Percentiles rank a stretch among this genome's conserved stretches.
Evolutionary conservation across 2,329 filamentous ascomycete species (phyloP).

Genomic region (Coniochaeta sp.): DNA sequence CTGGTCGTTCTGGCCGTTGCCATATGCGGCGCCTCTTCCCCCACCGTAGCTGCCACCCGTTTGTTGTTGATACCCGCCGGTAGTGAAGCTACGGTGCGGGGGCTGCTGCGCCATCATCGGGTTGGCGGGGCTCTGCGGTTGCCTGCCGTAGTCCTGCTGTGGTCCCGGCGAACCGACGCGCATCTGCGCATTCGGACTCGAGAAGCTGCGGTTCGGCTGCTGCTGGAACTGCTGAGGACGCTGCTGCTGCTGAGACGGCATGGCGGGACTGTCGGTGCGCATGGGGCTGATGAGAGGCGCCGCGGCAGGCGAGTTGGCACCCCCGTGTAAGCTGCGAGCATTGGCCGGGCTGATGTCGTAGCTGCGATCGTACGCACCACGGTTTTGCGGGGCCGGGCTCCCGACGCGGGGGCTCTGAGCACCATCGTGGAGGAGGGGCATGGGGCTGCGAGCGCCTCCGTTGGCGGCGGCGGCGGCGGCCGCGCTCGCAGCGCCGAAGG

Average conservation of each 20-base stretch:
- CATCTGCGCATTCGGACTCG: conserved; percentile 18
- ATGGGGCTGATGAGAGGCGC: conserved; percentile 8
- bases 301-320: not conserved
- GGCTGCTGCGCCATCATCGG: conserved; percentile 14
- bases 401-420: conserved; percentile 14
- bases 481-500: conserved; percentile 11
- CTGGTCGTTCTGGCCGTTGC: conserved; percentile 4
- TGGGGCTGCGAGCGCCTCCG: conserved; percentile 15
- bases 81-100: conserved; percentile 16
- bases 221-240: conserved; percentile 12
- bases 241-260: conserved; percentile 7
- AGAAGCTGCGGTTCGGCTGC: conserved; percentile 18
- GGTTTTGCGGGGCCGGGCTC: conserved; percentile 9
- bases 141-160: conserved; percentile 11
- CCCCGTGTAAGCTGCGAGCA: not conserved
- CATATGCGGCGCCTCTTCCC: not conserved
- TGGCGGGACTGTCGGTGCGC: conserved; percentile 1
- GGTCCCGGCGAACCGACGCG: conserved; percentile 20
- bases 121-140: conserved; percentile 17
- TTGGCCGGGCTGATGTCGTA: conserved; percentile 2
- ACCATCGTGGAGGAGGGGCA: conserved; percentile 20
- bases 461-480: conserved; percentile 11
- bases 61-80: conserved; percentile 9
- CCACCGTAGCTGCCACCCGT: not conserved
- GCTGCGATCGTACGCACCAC: not conserved